Conservation (phyloP, 2,329 filamentous ascomycete genomes). For the Sporothrix protearum region DNA sequence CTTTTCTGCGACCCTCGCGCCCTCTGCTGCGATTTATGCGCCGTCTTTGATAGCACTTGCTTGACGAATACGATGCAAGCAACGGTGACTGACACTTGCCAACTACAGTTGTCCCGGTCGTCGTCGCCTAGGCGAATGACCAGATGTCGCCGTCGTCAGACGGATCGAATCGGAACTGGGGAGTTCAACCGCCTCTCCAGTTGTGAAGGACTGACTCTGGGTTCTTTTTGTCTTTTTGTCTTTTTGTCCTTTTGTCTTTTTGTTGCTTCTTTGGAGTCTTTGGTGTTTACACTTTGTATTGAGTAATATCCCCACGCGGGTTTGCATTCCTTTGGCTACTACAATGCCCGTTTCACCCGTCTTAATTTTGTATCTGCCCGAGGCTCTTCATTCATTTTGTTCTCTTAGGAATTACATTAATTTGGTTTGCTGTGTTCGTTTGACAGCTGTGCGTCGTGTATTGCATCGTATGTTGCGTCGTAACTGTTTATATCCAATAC, state of each 20-base stretch:
- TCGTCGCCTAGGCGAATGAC: not conserved
- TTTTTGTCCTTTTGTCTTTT: not conserved
- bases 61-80: not conserved
- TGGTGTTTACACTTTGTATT: not conserved
- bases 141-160: not conserved
- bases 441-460: too few relatives aligned
- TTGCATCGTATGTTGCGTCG: too few relatives aligned
- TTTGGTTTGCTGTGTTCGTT: not conserved
- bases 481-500: not conserved
- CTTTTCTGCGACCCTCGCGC: conserved; percentile 3
- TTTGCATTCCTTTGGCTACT: conserved; percentile 8
- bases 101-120: conserved; percentile 10
- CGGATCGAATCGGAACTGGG: not conserved
- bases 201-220: not conserved
- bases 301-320: conserved; percentile 1
- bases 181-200: not conserved
- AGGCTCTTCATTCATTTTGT: conserved; percentile 7
- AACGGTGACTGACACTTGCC: conserved; percentile 4
- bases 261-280: conserved; percentile 9
- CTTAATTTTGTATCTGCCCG: conserved; percentile 2
- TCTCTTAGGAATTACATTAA: not conserved
- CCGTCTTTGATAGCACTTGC: not conserved
- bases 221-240: not conserved
- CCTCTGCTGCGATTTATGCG: not conserved
- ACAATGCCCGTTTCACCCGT: not conserved